Evolutionary conservation across 768 basidiomycete species (phyloP).

Genomic region (Lentinus brumalis): DNA sequence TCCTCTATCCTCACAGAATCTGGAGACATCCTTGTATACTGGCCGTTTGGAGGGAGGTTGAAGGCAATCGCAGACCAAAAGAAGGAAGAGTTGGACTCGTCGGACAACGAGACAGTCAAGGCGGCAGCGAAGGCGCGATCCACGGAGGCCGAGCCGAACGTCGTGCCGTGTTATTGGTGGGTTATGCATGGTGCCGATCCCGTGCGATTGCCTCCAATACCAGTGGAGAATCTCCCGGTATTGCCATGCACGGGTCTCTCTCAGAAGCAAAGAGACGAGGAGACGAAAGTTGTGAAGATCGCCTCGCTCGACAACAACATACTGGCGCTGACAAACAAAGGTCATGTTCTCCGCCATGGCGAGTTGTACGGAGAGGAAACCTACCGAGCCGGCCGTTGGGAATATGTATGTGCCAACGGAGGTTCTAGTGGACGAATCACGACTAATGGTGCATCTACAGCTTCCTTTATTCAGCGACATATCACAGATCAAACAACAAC

Average conservation of each 20-base stretch:
- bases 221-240: constrained; percentile 50
- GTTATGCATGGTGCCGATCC: constrained; percentile 52
- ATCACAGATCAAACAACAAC: constrained; percentile 46
- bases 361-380: constrained; percentile 45
- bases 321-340: constrained; percentile 78
- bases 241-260: constrained; percentile 36
- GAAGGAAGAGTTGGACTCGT: constrained; percentile 50
- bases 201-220: constrained; percentile 58
- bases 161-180: constrained; percentile 67
- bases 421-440: background rate
- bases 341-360: constrained; percentile 72
- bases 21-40: constrained; percentile 79
- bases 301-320: constrained; percentile 75
- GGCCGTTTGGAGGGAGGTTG: constrained; percentile 58
- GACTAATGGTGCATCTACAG: constrained; percentile 38
- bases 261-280: constrained; percentile 27
- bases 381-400: constrained; percentile 51
- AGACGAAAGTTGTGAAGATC: constrained; percentile 69
- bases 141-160: constrained; percentile 35
- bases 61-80: constrained; percentile 37
- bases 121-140: constrained; percentile 11
- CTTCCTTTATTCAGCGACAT: constrained; percentile 75
- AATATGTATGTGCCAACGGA: constrained; percentile 59
- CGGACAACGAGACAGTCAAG: constrained; percentile 28
- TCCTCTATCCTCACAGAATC: constrained; percentile 70